A percentile compares a stretch with the other conserved stretches of the same genome.
phyloP scores from a whole-genome alignment of 495 filamentous ascomycete species.

The Tuber indicum region DNA sequence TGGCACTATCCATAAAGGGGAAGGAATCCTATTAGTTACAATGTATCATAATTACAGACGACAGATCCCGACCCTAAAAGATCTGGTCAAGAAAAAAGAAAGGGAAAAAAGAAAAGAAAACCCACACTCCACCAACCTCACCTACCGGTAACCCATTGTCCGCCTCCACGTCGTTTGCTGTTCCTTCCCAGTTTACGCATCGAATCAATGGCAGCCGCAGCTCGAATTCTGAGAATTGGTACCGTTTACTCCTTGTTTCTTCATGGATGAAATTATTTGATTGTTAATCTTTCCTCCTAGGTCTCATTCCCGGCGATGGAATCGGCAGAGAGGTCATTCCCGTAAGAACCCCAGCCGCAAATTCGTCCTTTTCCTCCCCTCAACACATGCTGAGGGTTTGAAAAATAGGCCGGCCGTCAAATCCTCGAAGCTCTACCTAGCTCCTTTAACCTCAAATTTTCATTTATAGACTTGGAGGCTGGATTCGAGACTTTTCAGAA shows the following conservation, averaged over 20 bases:
- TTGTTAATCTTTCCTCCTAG: slow-evolving; percentile 46
- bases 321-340: slow-evolving; percentile 98
- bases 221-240: slow-evolving; percentile 58
- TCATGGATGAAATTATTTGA: slow-evolving; percentile 11
- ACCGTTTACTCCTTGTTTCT: slow-evolving; percentile 18
- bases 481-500: slow-evolving; percentile 88
- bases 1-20: background rate
- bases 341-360: slow-evolving; percentile 12
- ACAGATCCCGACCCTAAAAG: background rate
- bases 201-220: slow-evolving; percentile 37
- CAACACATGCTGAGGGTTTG: slow-evolving; percentile 37
- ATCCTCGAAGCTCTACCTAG: slow-evolving; percentile 82
- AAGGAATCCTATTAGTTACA: background rate
- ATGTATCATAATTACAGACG: background rate
- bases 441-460: slow-evolving; percentile 81
- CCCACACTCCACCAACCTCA: background rate
- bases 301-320: slow-evolving; percentile 95
- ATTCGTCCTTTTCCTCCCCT: slow-evolving; percentile 26
- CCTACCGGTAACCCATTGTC: background rate
- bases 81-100: background rate
- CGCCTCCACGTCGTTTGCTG: background rate
- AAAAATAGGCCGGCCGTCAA: slow-evolving; percentile 60
- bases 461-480: slow-evolving; percentile 83
- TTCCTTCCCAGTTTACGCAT: background rate
- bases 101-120: background rate